These are phyloP conservation scores for Antitrichia curtipendula DNA, from an alignment of 225 moss, liverwort and hornwort species.

Conservation along the genomic window DNA sequence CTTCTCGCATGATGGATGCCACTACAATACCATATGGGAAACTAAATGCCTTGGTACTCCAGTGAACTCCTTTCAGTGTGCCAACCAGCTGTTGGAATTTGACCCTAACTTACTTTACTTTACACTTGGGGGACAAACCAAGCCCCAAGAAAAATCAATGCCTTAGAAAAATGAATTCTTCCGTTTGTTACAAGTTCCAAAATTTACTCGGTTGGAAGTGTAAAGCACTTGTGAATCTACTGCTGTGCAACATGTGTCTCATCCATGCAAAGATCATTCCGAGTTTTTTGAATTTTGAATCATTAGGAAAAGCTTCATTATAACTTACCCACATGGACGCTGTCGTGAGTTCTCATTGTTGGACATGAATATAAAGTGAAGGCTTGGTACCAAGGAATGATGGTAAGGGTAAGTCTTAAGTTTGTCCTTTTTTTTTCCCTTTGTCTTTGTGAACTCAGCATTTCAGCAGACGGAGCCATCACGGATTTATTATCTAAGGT, in stretches of 20 bases:
- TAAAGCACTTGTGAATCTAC: neutral
- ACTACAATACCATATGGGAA: too few species aligned
- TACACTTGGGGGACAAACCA: neutral
- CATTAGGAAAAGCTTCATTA: neutral
- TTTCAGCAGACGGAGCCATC: too few species aligned
- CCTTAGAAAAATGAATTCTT: neutral
- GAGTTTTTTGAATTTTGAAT: neutral
- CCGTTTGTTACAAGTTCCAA: too few species aligned
- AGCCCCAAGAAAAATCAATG: too few species aligned
- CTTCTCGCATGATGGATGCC: too few species aligned
- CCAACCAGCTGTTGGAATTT: neutral
- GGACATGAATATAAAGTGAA: neutral
- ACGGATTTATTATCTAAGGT: fast-evolving
- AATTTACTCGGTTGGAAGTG: neutral
- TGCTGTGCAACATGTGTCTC: neutral
- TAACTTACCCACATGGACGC: neutral
- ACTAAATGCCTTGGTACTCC: neutral
- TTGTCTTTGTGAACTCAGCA: neutral
- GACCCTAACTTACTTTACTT: too few species aligned
- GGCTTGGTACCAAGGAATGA: neutral
- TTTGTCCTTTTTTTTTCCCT: too few species aligned
- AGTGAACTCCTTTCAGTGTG: neutral
- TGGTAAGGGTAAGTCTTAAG: too few species aligned
- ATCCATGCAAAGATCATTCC: neutral
- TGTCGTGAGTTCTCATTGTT: neutral